These are phyloP conservation scores for Prunus kanzakura DNA, from an alignment of 306 rosid genomes.

Conservation along the genomic window DNA sequence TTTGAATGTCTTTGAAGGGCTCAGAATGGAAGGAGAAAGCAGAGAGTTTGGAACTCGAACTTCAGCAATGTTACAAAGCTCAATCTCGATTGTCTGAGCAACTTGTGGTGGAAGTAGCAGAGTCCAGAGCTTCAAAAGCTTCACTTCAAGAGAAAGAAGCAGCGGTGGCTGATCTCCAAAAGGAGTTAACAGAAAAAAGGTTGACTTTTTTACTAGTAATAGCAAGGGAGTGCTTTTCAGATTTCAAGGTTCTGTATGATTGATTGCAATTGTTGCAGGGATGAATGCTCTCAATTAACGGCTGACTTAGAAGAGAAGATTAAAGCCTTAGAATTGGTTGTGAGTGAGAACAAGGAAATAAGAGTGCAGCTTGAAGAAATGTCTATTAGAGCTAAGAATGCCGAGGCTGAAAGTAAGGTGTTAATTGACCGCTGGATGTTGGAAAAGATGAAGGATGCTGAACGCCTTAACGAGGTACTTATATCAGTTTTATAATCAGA, in stretches of 20 bases:
- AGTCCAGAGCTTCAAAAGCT: constrained; percentile 70
- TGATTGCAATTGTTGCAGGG: constrained; percentile 50
- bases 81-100: constrained; percentile 92
- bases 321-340: constrained; percentile 63
- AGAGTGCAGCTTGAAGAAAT: constrained; percentile 61
- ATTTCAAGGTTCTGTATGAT: constrained; percentile 6
- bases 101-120: constrained; percentile 93
- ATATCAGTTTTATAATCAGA: constrained; percentile 1
- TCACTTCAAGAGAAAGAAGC: constrained; percentile 65
- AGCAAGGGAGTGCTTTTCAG: not conserved
- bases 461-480: constrained; percentile 90
- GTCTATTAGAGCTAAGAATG: constrained; percentile 57
- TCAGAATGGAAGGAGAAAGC: constrained; percentile 98
- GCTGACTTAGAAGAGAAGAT: constrained; percentile 71
- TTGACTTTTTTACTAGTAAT: constrained; percentile 6
- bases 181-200: constrained; percentile 71
- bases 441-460: constrained; percentile 99
- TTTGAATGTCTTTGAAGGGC: constrained; percentile 46
- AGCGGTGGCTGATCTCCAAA: constrained; percentile 42
- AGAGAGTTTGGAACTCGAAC: constrained; percentile 75
- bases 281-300: constrained; percentile 61
- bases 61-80: constrained; percentile 94
- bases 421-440: constrained; percentile 95
- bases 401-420: constrained; percentile 90
- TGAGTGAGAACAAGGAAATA: constrained; percentile 73